Conservation (phyloP, 345 rosid genomes). For the Alliaria petiolata region DNA sequence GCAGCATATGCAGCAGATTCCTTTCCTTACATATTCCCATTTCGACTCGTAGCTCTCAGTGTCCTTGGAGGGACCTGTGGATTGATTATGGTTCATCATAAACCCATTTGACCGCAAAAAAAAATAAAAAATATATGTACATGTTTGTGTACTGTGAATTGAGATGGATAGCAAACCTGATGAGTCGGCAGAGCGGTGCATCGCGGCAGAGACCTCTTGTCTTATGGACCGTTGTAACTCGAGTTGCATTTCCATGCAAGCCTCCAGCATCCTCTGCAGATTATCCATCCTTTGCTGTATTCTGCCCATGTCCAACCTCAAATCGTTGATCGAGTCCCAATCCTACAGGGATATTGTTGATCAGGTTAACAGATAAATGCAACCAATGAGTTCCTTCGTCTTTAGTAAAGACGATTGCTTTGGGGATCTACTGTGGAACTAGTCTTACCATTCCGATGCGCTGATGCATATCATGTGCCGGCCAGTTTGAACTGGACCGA, state of each 20-base stretch:
- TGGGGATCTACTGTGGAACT: background rate
- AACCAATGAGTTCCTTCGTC: background rate
- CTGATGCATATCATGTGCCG: constrained; percentile 60
- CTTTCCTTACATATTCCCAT: constrained; percentile 82
- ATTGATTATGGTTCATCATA: background rate
- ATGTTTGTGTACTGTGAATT: background rate
- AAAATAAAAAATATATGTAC: background rate
- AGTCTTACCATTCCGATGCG: constrained; percentile 66
- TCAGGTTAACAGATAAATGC: background rate
- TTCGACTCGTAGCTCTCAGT: constrained; percentile 44
- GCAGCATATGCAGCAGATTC: constrained; percentile 75
- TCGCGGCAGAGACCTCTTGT: constrained; percentile 87
- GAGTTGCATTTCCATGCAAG: constrained; percentile 99
- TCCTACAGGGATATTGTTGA: constrained; percentile 47
- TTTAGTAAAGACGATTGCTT: background rate
- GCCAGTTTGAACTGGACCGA: constrained; percentile 51
- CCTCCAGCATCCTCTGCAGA: constrained; percentile 86
- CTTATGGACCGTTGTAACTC: constrained; percentile 88
- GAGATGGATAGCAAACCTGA: constrained; percentile 45
- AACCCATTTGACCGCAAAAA: background rate
- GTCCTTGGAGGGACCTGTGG: constrained; percentile 45
- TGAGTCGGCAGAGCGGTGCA: constrained; percentile 54
- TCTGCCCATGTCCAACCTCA: constrained; percentile 90
- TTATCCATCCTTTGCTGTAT: constrained; percentile 92
- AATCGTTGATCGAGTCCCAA: constrained; percentile 73